phyloP scores from a whole-genome alignment of 192 early-diverging fungal species.

The Ambispora gerdemannii region DNA sequence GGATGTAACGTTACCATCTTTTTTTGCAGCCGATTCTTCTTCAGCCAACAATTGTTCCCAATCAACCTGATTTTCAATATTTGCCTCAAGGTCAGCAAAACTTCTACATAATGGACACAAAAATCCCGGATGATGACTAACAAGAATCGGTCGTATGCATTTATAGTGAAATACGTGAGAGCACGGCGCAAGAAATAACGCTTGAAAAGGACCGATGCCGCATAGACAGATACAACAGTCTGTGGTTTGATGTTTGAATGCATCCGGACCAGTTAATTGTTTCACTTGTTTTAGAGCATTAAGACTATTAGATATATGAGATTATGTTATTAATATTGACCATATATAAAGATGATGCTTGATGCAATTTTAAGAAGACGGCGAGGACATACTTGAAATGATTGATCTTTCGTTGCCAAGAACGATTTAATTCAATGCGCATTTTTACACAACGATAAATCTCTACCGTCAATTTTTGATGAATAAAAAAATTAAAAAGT shows the following conservation, averaged over 20 bases:
- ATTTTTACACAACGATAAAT: slow-evolving; percentile 94
- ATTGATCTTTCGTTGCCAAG: slow-evolving; percentile 62
- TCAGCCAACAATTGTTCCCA: slow-evolving; percentile 45
- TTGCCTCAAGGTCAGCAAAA: slow-evolving; percentile 85
- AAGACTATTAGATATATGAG: slow-evolving; percentile 32
- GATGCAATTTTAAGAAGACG: slow-evolving; percentile 22
- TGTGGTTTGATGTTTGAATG: slow-evolving; percentile 34
- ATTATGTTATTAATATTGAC: no score
- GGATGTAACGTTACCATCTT: no score
- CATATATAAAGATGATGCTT: no score
- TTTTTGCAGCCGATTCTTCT: slow-evolving; percentile 40
- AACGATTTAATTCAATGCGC: slow-evolving; percentile 70
- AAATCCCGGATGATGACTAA: slow-evolving; percentile 68
- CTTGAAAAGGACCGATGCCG: slow-evolving; percentile 81
- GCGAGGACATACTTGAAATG: slow-evolving; percentile 53
- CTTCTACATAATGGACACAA: slow-evolving; percentile 88
- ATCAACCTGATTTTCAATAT: slow-evolving; percentile 46
- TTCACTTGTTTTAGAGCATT: slow-evolving; percentile 48
- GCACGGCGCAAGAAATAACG: slow-evolving; percentile 89
- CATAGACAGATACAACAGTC: slow-evolving; percentile 93
- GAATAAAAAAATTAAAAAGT: not conserved
- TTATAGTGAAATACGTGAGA: slow-evolving; percentile 94
- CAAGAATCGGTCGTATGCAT: slow-evolving; percentile 81
- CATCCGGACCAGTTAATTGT: slow-evolving; percentile 48
- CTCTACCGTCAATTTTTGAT: slow-evolving; percentile 48